phyloP scores from a whole-genome alignment of 2,329 filamentous ascomycete genomes.

The Fusarium pilosicola region DNA sequence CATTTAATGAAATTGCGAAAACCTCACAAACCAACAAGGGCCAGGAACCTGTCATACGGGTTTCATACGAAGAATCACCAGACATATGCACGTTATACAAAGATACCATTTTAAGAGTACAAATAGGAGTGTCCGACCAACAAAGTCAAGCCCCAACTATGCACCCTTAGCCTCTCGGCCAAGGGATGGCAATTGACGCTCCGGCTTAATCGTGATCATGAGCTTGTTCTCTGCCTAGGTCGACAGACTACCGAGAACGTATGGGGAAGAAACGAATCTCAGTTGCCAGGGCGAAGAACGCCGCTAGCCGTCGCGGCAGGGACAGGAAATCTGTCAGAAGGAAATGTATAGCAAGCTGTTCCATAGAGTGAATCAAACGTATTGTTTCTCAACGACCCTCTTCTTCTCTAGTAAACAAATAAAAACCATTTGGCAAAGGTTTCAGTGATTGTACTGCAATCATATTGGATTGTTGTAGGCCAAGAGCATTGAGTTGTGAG shows the following conservation, averaged over 20 bases:
- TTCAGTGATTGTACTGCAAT: not conserved
- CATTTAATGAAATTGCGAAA: constrained; percentile 9
- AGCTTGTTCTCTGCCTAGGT: constrained; percentile 76
- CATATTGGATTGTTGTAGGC: not conserved
- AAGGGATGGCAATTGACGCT: constrained; percentile 87
- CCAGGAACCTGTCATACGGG: not conserved
- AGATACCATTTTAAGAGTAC: constrained; percentile 17
- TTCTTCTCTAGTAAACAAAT: not conserved
- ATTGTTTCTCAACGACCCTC: not conserved
- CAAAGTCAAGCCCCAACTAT: constrained; percentile 97
- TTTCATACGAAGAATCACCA: constrained; percentile 8
- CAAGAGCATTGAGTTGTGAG: not conserved
- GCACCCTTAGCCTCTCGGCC: constrained; percentile 81
- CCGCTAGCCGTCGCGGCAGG: constrained; percentile 66
- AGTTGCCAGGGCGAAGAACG: constrained; percentile 66
- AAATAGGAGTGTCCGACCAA: constrained; percentile 74
- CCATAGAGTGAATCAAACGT: constrained; percentile 10
- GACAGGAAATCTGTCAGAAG: constrained; percentile 24
- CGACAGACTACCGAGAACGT: constrained; percentile 85
- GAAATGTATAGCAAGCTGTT: constrained; percentile 23
- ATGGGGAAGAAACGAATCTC: constrained; percentile 66
- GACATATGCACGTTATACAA: constrained; percentile 6
- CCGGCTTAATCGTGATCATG: constrained; percentile 98
- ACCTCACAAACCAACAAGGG: not conserved
- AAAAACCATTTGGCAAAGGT: not conserved